phyloP scores from a whole-genome alignment of 164 flowering plant species.

The Macadamia integrifolia region DNA sequence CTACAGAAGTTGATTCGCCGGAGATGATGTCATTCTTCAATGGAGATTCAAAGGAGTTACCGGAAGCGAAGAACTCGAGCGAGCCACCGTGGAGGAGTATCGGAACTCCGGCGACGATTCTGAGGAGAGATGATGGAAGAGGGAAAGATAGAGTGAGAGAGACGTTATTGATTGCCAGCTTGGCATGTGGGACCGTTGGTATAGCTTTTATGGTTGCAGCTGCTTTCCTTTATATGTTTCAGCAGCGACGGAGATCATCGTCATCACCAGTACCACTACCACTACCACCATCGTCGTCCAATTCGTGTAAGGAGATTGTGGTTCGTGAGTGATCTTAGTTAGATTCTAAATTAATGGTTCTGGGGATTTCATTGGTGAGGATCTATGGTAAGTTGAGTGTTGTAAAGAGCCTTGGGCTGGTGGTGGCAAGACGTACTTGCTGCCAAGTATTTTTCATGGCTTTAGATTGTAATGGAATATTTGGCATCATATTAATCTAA shows the following conservation, averaged over 20 bases:
- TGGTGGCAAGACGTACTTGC: too few species aligned
- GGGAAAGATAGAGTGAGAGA: conserved; percentile 25
- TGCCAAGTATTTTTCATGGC: too few species aligned
- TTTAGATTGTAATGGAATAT: too few species aligned
- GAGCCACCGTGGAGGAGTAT: conserved; percentile 27
- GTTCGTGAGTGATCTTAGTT: not conserved
- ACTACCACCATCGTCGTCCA: not conserved
- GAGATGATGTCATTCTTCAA: conserved; percentile 39
- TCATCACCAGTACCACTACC: too few species aligned
- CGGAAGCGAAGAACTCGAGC: conserved; percentile 33
- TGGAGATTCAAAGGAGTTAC: conserved; percentile 13
- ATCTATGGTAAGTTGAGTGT: too few species aligned
- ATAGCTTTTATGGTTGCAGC: conserved; percentile 26
- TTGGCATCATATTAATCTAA: too few species aligned
- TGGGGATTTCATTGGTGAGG: not conserved
- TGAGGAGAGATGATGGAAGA: not conserved
- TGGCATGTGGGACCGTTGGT: conserved; percentile 45
- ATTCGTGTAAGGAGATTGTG: not conserved
- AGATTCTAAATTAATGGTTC: not conserved
- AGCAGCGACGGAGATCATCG: conserved; percentile 2
- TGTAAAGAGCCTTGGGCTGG: too few species aligned
- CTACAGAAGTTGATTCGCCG: conserved; percentile 10
- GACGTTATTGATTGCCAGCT: conserved; percentile 34
- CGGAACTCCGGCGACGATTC: not conserved
- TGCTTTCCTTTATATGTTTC: conserved; percentile 21